Evolutionary conservation across 805 yeast genomes (phyloP).

Genomic region (Hanseniaspora vineae): DNA sequence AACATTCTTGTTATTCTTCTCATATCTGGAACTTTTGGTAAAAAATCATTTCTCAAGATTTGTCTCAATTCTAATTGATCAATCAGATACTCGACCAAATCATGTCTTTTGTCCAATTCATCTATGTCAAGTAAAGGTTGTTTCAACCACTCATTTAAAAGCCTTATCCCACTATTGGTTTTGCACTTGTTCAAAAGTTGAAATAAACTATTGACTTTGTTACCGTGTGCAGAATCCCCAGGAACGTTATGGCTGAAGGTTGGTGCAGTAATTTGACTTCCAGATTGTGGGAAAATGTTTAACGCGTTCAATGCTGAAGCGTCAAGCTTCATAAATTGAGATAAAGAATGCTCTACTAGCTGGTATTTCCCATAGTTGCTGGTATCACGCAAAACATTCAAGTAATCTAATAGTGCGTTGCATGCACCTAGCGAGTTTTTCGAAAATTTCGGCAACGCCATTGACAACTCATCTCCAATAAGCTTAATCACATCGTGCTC

Average conservation of each 20-base stretch:
- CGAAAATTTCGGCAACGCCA: constrained; percentile 21
- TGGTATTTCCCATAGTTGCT: constrained; percentile 40
- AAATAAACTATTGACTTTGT: constrained; percentile 49
- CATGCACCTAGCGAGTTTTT: constrained; percentile 19
- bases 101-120: constrained; percentile 56
- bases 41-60: constrained; percentile 49
- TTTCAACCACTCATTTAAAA: constrained; percentile 87
- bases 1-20: constrained; percentile 40
- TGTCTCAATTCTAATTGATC: constrained; percentile 57
- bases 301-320: constrained; percentile 81
- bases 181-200: constrained; percentile 83
- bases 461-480: constrained; percentile 35
- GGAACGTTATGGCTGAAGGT: constrained; percentile 9
- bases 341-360: constrained; percentile 54
- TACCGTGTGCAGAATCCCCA: constrained; percentile 18
- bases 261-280: constrained; percentile 8
- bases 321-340: constrained; percentile 82
- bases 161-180: constrained; percentile 76
- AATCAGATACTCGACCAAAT: constrained; percentile 61
- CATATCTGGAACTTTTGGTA: constrained; percentile 71
- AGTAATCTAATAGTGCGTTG: constrained; percentile 51
- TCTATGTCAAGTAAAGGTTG: constrained; percentile 70
- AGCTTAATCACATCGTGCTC: constrained; percentile 70
- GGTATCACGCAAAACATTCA: constrained; percentile 49
- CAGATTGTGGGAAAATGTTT: constrained; percentile 59